Conservation (phyloP, 257 asterid genomes). For the Ilex aquifolium region DNA sequence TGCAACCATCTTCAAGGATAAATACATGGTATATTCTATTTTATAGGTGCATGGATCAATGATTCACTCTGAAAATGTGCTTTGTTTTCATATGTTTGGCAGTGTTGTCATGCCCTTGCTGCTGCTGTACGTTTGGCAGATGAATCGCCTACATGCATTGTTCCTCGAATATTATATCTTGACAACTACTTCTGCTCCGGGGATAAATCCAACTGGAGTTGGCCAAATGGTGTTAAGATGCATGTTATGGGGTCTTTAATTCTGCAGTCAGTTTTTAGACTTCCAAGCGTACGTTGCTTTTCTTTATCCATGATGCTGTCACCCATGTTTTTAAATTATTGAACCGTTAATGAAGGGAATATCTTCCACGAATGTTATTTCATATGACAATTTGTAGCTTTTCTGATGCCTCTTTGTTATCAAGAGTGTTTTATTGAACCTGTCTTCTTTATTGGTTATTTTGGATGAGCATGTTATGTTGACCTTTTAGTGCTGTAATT, state of each 20-base stretch:
- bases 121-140: slow-evolving; percentile 51
- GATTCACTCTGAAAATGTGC: neutral
- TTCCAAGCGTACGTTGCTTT: slow-evolving; percentile 61
- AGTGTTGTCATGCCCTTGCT: slow-evolving; percentile 90
- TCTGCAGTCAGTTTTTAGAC: slow-evolving; percentile 71
- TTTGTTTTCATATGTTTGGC: slow-evolving; percentile 18
- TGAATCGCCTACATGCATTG: slow-evolving; percentile 55
- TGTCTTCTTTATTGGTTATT: no score
- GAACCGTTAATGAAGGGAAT: neutral
- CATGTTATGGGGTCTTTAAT: slow-evolving; percentile 84
- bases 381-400: no score
- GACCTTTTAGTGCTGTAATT: no score
- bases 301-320: neutral
- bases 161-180: slow-evolving; percentile 70
- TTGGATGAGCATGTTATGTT: no score
- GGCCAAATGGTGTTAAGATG: slow-evolving; percentile 72
- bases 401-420: no score
- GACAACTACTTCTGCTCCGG: slow-evolving; percentile 48
- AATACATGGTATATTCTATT: neutral
- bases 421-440: no score
- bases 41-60: neutral
- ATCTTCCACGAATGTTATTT: no score
- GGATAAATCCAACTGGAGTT: slow-evolving; percentile 71
- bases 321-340: neutral
- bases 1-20: neutral